Evolutionary conservation across 2,329 filamentous ascomycete species (phyloP).

Genomic region (Drechslerella stenobrocha): DNA sequence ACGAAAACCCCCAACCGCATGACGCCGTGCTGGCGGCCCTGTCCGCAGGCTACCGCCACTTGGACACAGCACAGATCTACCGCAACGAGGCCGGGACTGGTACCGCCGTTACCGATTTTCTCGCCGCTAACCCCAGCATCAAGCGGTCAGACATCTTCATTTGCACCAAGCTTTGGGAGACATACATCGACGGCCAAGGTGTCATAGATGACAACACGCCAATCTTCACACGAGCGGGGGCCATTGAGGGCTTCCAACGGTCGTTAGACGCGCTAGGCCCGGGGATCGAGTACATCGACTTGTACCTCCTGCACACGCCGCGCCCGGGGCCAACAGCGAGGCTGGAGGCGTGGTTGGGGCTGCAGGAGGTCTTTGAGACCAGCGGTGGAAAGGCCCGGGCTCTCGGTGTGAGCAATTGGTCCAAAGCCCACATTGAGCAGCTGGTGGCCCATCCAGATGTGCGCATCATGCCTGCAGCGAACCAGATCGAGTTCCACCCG

Average conservation of each 20-base stretch:
- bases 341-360: conserved; percentile 72
- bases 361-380: conserved; percentile 73
- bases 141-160: conserved; percentile 39
- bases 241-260: conserved; percentile 20
- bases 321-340: conserved; percentile 71
- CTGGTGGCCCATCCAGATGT: conserved; percentile 55
- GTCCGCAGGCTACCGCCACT: conserved; percentile 27
- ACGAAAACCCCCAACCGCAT: conserved; percentile 37
- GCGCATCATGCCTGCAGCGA: conserved; percentile 67
- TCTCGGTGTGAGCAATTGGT: conserved; percentile 77
- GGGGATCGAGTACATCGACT: conserved; percentile 73
- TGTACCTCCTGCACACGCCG: conserved; percentile 78
- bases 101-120: conserved; percentile 25
- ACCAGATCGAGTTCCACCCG: conserved; percentile 80
- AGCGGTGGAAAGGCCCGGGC: conserved; percentile 66
- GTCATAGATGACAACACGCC: conserved; percentile 22
- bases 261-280: conserved; percentile 25
- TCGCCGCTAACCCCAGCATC: conserved; percentile 19
- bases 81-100: conserved; percentile 35
- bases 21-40: conserved; percentile 31
- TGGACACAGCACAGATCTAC: conserved; percentile 42
- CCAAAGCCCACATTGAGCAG: conserved; percentile 70
- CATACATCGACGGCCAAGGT: not conserved
- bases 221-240: conserved; percentile 13
- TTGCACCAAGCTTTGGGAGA: conserved; percentile 43